Conservation (phyloP, 2,329 filamentous ascomycete species). For the Domatiomyces globalis region DNA sequence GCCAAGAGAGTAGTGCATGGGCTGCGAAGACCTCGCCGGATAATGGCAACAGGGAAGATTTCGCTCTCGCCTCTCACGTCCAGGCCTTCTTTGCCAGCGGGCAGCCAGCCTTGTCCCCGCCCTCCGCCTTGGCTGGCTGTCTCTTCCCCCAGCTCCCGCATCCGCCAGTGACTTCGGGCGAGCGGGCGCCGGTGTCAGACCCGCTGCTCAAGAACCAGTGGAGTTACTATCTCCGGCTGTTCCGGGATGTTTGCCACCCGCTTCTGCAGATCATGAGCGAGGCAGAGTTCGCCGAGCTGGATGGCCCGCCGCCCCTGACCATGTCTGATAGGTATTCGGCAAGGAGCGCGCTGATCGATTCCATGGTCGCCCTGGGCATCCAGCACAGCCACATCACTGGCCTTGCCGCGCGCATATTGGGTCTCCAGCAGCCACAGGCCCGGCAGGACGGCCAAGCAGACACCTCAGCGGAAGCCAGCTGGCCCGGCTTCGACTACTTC, state of each 20-base stretch:
- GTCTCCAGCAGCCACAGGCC: constrained; percentile 12
- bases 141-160: constrained; percentile 7
- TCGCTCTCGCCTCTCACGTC: too few relatives aligned
- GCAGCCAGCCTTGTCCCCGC: too few relatives aligned
- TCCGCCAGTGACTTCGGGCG: constrained; percentile 3
- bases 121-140: neutral
- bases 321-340: constrained; percentile 10
- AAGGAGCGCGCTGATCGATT: constrained; percentile 10
- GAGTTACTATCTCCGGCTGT: neutral
- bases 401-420: constrained; percentile 12
- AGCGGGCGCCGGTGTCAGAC: constrained; percentile 3
- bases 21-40: too few relatives aligned
- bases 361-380: constrained; percentile 14
- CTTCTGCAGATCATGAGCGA: neutral
- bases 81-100: too few relatives aligned
- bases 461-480: constrained; percentile 2
- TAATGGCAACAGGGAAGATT: too few relatives aligned
- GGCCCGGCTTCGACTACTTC: constrained; percentile 16
- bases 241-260: neutral
- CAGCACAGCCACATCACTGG: constrained; percentile 12
- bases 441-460: neutral
- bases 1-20: too few relatives aligned
- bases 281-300: neutral
- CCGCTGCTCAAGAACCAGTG: neutral
- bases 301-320: neutral